phyloP scores from a whole-genome alignment of 352 stramenopile species.

The Poterioochromonas sp. region DNA sequence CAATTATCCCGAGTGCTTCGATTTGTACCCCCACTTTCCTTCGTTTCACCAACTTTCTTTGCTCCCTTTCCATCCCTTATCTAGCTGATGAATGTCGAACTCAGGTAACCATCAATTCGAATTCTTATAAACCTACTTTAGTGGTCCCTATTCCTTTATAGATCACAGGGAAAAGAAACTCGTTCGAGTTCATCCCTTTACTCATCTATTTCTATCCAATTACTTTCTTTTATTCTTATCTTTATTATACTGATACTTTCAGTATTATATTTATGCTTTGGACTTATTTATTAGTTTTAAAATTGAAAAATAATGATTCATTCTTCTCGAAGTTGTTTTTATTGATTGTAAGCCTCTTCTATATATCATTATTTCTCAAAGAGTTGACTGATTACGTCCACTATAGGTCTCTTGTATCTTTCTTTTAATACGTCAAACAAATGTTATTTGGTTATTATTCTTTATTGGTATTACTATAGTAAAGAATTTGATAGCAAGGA shows the following conservation, averaged over 20 bases:
- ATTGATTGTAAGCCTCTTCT: neutral
- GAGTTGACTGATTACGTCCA: neutral
- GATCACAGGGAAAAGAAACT: conserved; percentile 25
- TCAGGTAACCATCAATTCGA: conserved; percentile 28
- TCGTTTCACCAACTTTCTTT: neutral
- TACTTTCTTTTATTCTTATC: conserved; percentile 70
- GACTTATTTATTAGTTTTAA: conserved; percentile 50
- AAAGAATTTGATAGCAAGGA: too few species aligned
- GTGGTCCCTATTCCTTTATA: conserved; percentile 33
- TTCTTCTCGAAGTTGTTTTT: neutral
- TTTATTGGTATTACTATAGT: conserved; percentile 60
- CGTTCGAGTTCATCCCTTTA: conserved; percentile 49
- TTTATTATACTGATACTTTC: conserved; percentile 73
- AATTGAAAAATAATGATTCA: neutral
- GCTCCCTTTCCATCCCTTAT: neutral
- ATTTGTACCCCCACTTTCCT: neutral
- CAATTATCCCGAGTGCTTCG: neutral
- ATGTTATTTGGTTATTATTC: conserved; percentile 77
- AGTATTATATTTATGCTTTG: conserved; percentile 70
- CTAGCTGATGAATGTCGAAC: conserved; percentile 28
- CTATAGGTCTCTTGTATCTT: conserved; percentile 37
- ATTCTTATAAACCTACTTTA: too few species aligned
- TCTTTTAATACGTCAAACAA: conserved; percentile 75
- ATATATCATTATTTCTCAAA: neutral
- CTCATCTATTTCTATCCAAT: conserved; percentile 63